These are phyloP conservation scores for Termitomyces sp. DNA, from an alignment of 768 basidiomycete genomes.

Conservation along the genomic window DNA sequence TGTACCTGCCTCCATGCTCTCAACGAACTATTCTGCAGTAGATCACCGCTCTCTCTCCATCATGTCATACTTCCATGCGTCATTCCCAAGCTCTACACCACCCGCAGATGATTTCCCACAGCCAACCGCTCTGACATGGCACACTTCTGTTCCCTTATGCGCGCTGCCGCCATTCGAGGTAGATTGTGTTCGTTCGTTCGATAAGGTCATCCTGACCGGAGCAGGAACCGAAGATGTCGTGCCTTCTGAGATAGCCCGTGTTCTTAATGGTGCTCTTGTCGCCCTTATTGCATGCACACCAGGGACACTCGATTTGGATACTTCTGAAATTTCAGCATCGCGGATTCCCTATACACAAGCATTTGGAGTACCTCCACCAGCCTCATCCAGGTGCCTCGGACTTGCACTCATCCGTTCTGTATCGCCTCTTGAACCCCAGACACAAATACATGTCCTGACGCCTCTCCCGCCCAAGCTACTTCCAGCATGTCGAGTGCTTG, in stretches of 20 bases:
- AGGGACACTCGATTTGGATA: conserved; percentile 28
- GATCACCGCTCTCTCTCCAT: conserved; percentile 69
- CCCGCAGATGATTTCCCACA: conserved; percentile 22
- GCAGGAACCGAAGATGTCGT: conserved; percentile 78
- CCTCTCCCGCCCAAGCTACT: conserved; percentile 56
- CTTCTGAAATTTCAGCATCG: neutral
- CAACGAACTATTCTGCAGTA: conserved; percentile 43
- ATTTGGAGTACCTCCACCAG: conserved; percentile 47
- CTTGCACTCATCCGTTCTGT: conserved; percentile 67
- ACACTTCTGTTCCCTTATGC: conserved; percentile 61
- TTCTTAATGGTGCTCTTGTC: conserved; percentile 78
- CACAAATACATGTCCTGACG: conserved; percentile 76
- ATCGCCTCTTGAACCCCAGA: conserved; percentile 26
- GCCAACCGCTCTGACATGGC: conserved; percentile 50
- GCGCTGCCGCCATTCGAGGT: conserved; percentile 71
- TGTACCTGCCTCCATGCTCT: conserved; percentile 35
- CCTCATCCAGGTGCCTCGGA: conserved; percentile 61
- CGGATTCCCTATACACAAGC: conserved; percentile 56
- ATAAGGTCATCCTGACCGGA: conserved; percentile 63
- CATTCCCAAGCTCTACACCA: conserved; percentile 19
- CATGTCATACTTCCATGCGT: conserved; percentile 74
- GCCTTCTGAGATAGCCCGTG: conserved; percentile 57
- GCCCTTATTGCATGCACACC: conserved; percentile 58
- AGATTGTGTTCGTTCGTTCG: conserved; percentile 47
- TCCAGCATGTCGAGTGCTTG: conserved; percentile 38